Conservation (phyloP, 2,329 filamentous ascomycete species). For the Aspergillus carbonarius region DNA sequence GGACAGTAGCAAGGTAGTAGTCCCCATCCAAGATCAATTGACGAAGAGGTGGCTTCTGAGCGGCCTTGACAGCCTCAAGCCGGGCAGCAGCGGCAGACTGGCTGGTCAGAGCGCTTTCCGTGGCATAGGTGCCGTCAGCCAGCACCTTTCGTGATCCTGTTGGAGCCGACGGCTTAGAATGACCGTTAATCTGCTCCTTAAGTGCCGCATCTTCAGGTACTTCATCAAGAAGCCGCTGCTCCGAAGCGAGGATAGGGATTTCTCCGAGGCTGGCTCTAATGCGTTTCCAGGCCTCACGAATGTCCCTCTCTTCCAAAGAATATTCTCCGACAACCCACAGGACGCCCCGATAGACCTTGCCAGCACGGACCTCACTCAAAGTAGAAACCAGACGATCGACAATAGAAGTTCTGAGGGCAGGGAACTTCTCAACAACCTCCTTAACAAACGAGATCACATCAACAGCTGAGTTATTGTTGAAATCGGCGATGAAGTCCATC, state of each 20-base stretch:
- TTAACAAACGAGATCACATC: slow-evolving; percentile 99
- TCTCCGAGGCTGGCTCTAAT: slow-evolving; percentile 92
- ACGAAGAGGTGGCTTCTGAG: slow-evolving; percentile 90
- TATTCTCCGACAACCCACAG: slow-evolving; percentile 99
- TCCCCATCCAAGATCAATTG: slow-evolving; percentile 96
- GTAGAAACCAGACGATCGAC: slow-evolving; percentile 86
- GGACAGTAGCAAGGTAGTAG: slow-evolving; percentile 90
- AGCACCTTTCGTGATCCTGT: slow-evolving; percentile 87
- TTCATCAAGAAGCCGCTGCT: slow-evolving; percentile 87
- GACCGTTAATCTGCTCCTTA: slow-evolving; percentile 73
- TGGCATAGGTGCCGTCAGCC: slow-evolving; percentile 95
- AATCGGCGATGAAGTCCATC: slow-evolving; percentile 99
- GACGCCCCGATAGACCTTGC: slow-evolving; percentile 95
- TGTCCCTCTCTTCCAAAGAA: slow-evolving; percentile 88
- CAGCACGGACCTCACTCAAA: slow-evolving; percentile 86
- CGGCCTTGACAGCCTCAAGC: slow-evolving; percentile 93
- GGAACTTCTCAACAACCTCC: slow-evolving; percentile 98
- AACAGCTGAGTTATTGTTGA: slow-evolving; percentile 93
- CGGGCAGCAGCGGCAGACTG: slow-evolving; percentile 86
- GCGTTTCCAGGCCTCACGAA: slow-evolving; percentile 93
- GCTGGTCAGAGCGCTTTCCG: slow-evolving; percentile 92
- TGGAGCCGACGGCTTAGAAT: slow-evolving; percentile 71
- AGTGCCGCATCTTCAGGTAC: slow-evolving; percentile 67
- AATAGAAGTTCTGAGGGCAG: slow-evolving; percentile 80
- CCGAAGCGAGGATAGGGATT: slow-evolving; percentile 93